Conservation (phyloP, 192 early-diverging fungal genomes). For the Mortierella antarctica region DNA sequence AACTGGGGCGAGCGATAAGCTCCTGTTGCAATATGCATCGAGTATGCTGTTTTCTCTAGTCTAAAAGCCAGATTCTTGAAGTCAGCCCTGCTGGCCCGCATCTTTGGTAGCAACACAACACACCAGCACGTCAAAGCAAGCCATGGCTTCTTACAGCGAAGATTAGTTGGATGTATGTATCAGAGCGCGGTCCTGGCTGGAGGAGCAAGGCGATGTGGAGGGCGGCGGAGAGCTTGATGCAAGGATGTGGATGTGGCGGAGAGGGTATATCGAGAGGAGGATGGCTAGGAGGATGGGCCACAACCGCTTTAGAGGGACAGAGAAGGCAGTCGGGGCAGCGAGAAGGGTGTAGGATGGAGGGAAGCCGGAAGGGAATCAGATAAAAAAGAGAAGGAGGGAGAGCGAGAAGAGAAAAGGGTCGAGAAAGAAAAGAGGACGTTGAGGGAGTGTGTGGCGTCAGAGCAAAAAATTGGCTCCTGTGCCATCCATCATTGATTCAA, state of each 20-base stretch:
- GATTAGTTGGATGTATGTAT: not conserved
- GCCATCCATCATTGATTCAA: not conserved
- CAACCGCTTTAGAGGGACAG: not conserved
- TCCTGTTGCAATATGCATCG: not conserved
- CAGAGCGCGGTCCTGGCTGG: not conserved
- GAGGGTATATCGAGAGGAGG: not conserved
- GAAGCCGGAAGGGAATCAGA: not conserved
- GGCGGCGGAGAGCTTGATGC: not conserved
- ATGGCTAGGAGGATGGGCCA: not conserved
- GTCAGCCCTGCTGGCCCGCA: too few relatives aligned
- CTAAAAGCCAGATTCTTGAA: not conserved
- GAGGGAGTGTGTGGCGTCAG: not conserved
- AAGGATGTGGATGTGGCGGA: not conserved
- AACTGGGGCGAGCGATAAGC: constrained; percentile 31
- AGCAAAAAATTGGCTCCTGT: not conserved
- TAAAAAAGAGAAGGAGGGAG: not conserved
- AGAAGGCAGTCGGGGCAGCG: not conserved
- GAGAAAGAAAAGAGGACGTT: not conserved
- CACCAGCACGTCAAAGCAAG: not conserved
- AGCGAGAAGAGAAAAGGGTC: not conserved
- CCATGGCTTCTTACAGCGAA: too few relatives aligned
- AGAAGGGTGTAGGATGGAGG: not conserved
- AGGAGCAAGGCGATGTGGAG: not conserved
- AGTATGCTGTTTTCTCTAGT: not conserved
- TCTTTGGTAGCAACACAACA: not conserved